Evolutionary conservation across 495 filamentous ascomycete species (phyloP), one percentile per base, ranked within the genome.

Genomic region (Aspergillus haitiensis): DNA sequence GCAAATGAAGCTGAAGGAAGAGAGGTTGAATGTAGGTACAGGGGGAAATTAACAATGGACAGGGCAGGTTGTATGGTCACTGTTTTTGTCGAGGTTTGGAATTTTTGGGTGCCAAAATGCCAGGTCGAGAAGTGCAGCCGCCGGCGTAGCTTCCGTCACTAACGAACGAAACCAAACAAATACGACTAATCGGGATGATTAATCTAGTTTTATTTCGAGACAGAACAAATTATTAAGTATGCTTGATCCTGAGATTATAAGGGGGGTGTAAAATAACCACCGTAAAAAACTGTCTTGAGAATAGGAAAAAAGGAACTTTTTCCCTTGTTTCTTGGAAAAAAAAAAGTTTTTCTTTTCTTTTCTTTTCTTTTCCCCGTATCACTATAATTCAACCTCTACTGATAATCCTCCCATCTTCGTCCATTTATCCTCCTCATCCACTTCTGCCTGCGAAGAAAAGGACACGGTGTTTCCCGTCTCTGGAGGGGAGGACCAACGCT

Each of bases 401-500:
- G 0, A 32, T 31, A 52, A 47, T 48, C 36, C 49, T 44, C 40
- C 39, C 27, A 31, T 51, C 10, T 7, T 35, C 51, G 34, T 10
- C 21, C 58, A 47, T 55, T 50, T 45, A 55, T 52, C 27, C 58
- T 60, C 61, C 42, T 47, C 16, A 5, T 60, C 46, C 47, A 56
- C 56, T 42, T 52, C 56, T 56, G 61, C 56, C 61, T 59, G 40
- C 39, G 44, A 52, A 33, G 54, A 70, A 75, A 61, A 78, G 76
- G 76, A 78, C 76, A 79, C 76, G 53, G 75, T 79, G 76, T 78
- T 75, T 70, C 62, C 62, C 65, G 59, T 55, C 46, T 18, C 53
- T 58, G 35, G 56, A 46, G 6, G 56, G 44, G 6, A 33, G 32
- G 34, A 37, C 27, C 36, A 59, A 10, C 34, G 13, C 47, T 58